Evolutionary conservation across 2,329 filamentous ascomycete species (phyloP).

Genomic region (Arthrobotrys sphaeroides): DNA sequence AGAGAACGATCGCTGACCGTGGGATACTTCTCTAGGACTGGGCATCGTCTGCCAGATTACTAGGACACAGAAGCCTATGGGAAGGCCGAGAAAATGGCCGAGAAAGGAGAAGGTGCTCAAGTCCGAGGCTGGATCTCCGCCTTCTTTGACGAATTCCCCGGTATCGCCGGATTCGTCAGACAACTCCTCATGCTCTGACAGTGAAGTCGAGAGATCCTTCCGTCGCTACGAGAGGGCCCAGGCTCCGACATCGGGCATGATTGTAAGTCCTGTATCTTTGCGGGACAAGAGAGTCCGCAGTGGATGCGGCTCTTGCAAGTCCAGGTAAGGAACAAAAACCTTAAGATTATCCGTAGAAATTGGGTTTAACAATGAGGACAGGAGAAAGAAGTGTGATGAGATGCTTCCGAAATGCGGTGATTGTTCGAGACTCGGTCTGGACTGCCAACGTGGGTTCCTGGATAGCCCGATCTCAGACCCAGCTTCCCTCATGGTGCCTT

Average conservation of each 20-base stretch:
- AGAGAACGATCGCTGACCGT: constrained; percentile 3
- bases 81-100: constrained; percentile 53
- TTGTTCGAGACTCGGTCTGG: constrained; percentile 49
- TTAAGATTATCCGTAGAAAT: background rate
- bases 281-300: constrained; percentile 51
- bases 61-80: constrained; percentile 55
- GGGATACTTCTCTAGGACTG: constrained; percentile 37
- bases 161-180: constrained; percentile 50
- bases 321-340: constrained; percentile 12
- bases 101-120: constrained; percentile 50
- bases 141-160: constrained; percentile 45
- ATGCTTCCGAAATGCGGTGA: constrained; percentile 50
- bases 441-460: constrained; percentile 46
- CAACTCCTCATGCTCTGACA: constrained; percentile 52
- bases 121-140: constrained; percentile 47
- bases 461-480: constrained; percentile 33
- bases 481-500: constrained; percentile 30
- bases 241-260: constrained; percentile 50
- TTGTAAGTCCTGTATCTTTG: constrained; percentile 41
- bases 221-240: constrained; percentile 37
- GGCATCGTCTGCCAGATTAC: constrained; percentile 54
- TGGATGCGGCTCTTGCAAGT: constrained; percentile 54
- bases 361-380: constrained; percentile 16
- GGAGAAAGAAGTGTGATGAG: constrained; percentile 55
- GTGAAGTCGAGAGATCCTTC: constrained; percentile 50